Base-by-base conservation (phyloP, 331 rosid genomes). In the Quercus phellos region DNA sequence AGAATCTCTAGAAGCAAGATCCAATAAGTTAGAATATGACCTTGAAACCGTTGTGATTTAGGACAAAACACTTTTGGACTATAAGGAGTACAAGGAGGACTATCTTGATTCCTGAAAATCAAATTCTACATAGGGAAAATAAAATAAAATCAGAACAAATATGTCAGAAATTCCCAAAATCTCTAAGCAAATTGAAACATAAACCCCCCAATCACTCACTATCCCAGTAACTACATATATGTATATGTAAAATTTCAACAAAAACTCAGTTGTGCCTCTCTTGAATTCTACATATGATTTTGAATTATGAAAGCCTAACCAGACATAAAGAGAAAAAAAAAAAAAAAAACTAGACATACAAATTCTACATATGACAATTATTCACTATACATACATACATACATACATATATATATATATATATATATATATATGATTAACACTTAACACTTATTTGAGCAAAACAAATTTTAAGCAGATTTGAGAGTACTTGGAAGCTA, bases 11-110 rank as follows among this genome's bases (percentile, higher is more conserved):
- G 96, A 91, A 78, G 94, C 82, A 74, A 94, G 98, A 80, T 94
- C 97, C 71, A 94, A 83, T 79, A 94, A 89, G 86, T 91, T 94
- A 11, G 98, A 94, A 83, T 91, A 94, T 30, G 97, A 94, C 91
- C 96, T 94, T 4, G 98, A 94, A 80, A 83, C 96, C 96, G 88
- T 89, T 69, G 59, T 51, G 69, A 69, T 56, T 68, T 24, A 69
- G 9, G 55, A 21, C 70, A 53, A 53, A 68, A 43, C 17, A 63
- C 68, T 80, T 78, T 72, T 35, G 18, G 55, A 38, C 66, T 30
- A 29, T 32, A 55, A 74, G 76, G 74, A 59, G 59, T 54, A 60
- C 79, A 80, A 76, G 51, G 67, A 79, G 70, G 64, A 63, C 80
- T 42, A 29, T 26, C 55, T 27, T 68, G 79, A 77, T 70, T 55